Base-by-base conservation (phyloP, 2,329 filamentous ascomycete genomes). In the Neoscytalidium dimidiatum region DNA sequence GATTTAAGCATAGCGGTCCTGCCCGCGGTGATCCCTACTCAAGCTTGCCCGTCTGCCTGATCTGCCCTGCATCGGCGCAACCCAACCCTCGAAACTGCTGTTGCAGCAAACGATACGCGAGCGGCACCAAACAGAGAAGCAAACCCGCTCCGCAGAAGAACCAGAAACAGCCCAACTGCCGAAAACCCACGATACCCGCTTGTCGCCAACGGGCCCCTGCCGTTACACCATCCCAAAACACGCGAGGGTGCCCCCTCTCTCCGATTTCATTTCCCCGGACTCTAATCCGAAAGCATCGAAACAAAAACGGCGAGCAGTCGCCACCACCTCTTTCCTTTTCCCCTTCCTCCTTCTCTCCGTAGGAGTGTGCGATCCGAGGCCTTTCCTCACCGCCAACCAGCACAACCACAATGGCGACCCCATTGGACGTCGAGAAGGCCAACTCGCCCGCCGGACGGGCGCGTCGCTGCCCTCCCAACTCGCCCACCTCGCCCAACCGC, bases 401-500 rank as follows among this genome's bases (percentile, higher is more conserved):
- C 21, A 49, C 23, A 33, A 46, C 33, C 6, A 52, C 23, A 9
- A 63, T 63, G 48, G 46, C 61, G 13, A 53, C 35, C 35, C 49
- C 61, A 4, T 11, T 4, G 21, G 61, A 63, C 48, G 5, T 63
- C 29, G 61, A 53, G 46, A 63, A 53, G 61, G 28, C n/a, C 23
- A 7, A 11, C 9, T 13, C 13, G n/a, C 48, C 61, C 14, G 61
- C 61, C 14, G 48, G 61, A 31, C 48, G n/a, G 35, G 9, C 26
- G 26, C n/a, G 8, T 17, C 41, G 28, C 2, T 13, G 9, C 14
- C n/a, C 5, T 26, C 57, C 41, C 3, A 14, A 14, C 9, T 23
- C 41, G 11, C 57, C 56, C 44, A 19, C 41, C 41, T 60, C 56
- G 3, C 11, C 14, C 13, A 8, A 29, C 17, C 28, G 17, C 49